phyloP scores from a whole-genome alignment of 805 yeast genomes.

The Barnettozyma siamensis region DNA sequence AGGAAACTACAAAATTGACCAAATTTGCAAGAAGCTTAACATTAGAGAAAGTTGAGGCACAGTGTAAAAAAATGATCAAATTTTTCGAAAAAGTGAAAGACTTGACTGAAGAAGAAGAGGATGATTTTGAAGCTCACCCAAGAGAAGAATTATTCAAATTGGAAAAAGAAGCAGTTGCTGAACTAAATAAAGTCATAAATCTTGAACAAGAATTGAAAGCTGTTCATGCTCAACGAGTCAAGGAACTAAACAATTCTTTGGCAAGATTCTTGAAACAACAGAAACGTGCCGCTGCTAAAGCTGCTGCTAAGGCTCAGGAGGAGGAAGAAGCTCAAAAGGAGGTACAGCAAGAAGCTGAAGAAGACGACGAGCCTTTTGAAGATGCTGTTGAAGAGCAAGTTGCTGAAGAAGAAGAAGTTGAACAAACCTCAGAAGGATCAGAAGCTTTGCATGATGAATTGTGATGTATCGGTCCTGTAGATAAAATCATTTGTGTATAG shows the following conservation, averaged over 20 bases:
- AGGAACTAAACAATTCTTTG: slow-evolving; percentile 20
- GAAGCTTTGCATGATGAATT: slow-evolving; percentile 1
- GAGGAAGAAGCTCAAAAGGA: slow-evolving; percentile 1
- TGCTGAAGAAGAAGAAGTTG: not conserved
- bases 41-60: slow-evolving; percentile 25
- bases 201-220: slow-evolving; percentile 16
- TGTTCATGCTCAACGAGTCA: slow-evolving; percentile 26
- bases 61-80: slow-evolving; percentile 22
- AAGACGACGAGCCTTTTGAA: not conserved
- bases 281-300: slow-evolving; percentile 13
- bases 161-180: slow-evolving; percentile 23
- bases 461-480: too few species aligned
- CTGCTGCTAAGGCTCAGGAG: slow-evolving; percentile 14
- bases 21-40: slow-evolving; percentile 22
- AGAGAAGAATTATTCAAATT: slow-evolving; percentile 30
- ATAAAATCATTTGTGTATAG: too few species aligned
- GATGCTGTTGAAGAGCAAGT: not conserved
- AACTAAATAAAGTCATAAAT: slow-evolving; percentile 14
- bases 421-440: not conserved
- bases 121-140: slow-evolving; percentile 11
- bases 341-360: not conserved
- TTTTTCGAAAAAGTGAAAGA: slow-evolving; percentile 27
- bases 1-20: slow-evolving; percentile 43
- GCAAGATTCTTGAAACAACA: slow-evolving; percentile 5
- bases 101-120: slow-evolving; percentile 19